phyloP scores from a whole-genome alignment of 257 asterid genomes.

The Solanum rostratum region DNA sequence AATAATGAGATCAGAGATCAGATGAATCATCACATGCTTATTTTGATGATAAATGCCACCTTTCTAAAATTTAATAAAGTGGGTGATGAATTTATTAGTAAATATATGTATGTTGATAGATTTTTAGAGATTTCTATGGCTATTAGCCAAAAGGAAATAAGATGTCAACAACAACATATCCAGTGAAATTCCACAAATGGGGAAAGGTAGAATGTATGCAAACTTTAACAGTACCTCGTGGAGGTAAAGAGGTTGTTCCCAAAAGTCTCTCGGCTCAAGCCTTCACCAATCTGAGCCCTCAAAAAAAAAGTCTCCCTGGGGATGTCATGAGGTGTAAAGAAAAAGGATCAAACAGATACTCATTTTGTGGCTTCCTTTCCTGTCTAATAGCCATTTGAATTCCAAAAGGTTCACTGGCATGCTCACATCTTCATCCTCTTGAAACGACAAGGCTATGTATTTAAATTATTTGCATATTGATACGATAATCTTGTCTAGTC shows the following conservation, averaged over 20 bases:
- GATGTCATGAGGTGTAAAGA: neutral
- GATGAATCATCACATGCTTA: neutral
- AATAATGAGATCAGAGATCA: neutral
- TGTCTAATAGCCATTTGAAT: neutral
- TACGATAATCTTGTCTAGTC: neutral
- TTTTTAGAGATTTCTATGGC: neutral
- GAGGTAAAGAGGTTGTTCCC: no score
- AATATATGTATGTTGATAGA: neutral
- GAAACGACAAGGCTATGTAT: neutral
- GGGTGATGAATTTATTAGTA: neutral
- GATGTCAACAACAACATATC: no score
- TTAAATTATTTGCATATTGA: neutral
- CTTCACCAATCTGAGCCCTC: no score
- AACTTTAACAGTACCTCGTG: no score
- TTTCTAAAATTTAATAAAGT: neutral
- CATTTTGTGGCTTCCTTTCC: neutral
- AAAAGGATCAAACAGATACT: neutral
- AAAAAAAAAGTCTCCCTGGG: no score
- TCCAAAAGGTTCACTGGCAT: neutral
- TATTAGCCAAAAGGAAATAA: neutral
- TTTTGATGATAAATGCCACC: neutral
- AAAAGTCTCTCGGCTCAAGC: no score
- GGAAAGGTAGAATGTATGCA: no score
- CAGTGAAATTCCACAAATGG: no score
- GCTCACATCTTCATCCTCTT: neutral